Base-by-base conservation (phyloP, 2,329 filamentous ascomycete species). In the Metarhizium robertsii region DNA sequence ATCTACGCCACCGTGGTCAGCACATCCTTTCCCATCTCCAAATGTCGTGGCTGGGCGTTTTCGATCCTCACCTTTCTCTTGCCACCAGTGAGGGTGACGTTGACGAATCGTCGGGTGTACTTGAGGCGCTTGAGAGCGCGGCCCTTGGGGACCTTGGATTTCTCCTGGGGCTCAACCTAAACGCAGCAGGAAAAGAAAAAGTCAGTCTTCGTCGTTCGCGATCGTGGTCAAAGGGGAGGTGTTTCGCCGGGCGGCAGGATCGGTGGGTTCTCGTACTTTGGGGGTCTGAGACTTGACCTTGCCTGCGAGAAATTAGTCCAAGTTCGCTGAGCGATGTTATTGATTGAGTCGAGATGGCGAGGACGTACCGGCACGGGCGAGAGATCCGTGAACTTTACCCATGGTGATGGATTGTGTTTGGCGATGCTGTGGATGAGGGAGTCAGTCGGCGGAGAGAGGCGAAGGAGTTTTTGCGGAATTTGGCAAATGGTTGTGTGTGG, bases 221-320 rank as follows among this genome's bases (percentile, higher is more conserved):
- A 7, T 20, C 42, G 42, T 6, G 7, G 42, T 8, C 6, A 10
- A 20, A 4, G 42, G 18, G 42, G 6, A 6, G 1, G 42, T 14
- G 14, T 32, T 42, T 25, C 18, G 7, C 43, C 59, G 55, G n/a
- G 54, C 54, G 55, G 50, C 25, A 46, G 25, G 20, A 54, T 58
- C 40, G 61, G 55, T 25, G 25, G 53, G 58, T 18, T 11, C 48
- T 76, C 83, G 76, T 83, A 91, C 88, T 85, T 92, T 92, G 72
- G 88, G 88, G 68, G 88, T 92, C 79, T 92, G 89, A 79, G 89
- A 92, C 88, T 95, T 95, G 86, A 96, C 91, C 85, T 95, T 95
- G 81, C 90, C 90, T 80, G 85, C 83, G 85, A 86, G 85, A n/a
- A 1, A 38, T 57, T 38, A 57, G 20, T 49, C 38, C 6, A 57